A percentile compares a stretch with the other conserved stretches of the same genome.
phyloP scores from a whole-genome alignment of 2,329 filamentous ascomycete genomes.

The Trichoderma citrinoviride region DNA sequence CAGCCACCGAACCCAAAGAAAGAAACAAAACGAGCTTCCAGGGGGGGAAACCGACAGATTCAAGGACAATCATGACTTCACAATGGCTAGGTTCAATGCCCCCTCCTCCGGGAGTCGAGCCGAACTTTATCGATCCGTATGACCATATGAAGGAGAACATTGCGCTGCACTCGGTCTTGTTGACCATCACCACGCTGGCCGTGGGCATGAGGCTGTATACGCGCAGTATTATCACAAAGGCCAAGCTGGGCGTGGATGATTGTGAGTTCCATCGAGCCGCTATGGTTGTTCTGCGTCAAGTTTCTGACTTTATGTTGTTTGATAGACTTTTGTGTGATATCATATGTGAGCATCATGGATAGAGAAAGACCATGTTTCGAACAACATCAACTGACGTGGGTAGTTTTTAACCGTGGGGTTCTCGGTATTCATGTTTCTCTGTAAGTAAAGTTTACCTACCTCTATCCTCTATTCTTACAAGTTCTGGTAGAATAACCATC shows the following conservation, averaged over 20 bases:
- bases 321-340: background rate
- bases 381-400: background rate
- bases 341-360: background rate
- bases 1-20: background rate
- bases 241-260: background rate
- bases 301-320: background rate
- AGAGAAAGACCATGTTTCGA: too few species aligned
- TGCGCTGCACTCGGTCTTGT: background rate
- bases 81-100: background rate
- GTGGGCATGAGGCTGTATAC: background rate
- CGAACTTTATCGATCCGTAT: background rate
- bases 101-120: background rate
- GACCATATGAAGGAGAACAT: background rate
- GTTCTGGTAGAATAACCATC: background rate
- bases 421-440: background rate
- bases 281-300: background rate
- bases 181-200: constrained; percentile 3
- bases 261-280: background rate
- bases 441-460: background rate
- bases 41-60: background rate
- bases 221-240: background rate
- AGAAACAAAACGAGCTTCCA: background rate
- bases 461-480: background rate
- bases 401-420: background rate
- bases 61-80: background rate